Evolutionary conservation across 1,284 basidiomycete genomes (phyloP).

Genomic region (Cutaneotrichosporon cavernicola): DNA sequence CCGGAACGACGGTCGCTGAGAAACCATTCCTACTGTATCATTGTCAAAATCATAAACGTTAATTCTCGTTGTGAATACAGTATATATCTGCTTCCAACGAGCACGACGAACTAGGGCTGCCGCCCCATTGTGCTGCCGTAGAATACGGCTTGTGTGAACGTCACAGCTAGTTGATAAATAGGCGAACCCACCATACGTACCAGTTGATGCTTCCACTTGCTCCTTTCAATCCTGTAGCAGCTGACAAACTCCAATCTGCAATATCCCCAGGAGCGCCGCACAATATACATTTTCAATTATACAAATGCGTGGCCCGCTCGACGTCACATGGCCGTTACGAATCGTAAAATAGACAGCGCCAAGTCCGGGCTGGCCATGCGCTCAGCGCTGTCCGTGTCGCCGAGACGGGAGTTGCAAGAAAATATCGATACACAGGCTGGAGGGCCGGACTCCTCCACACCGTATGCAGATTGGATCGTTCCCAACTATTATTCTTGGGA

Average conservation of each 20-base stretch:
- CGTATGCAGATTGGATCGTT: background rate
- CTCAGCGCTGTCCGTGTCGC: constrained; percentile 5
- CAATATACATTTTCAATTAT: constrained; percentile 10
- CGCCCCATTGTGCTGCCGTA: too few relatives aligned
- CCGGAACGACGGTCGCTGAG: background rate
- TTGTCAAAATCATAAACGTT: background rate
- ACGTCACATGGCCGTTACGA: background rate
- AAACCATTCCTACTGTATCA: background rate
- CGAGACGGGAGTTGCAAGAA: background rate
- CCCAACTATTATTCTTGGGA: constrained; percentile 2
- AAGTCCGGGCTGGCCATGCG: background rate
- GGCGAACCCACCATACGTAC: too few relatives aligned
- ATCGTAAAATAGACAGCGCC: constrained; percentile 6
- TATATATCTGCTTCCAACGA: background rate
- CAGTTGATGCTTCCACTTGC: too few relatives aligned
- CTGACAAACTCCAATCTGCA: too few relatives aligned
- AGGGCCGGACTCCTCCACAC: background rate
- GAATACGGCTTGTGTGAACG: too few relatives aligned
- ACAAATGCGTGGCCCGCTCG: constrained; percentile 5
- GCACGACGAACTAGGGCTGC: background rate
- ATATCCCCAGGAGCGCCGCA: background rate
- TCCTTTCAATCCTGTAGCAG: too few relatives aligned
- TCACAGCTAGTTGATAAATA: too few relatives aligned
- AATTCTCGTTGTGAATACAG: background rate
- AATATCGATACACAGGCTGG: constrained; percentile 2